Conservation (phyloP, 73 alveolate genomes). For the Symbiodinium natans region DNA sequence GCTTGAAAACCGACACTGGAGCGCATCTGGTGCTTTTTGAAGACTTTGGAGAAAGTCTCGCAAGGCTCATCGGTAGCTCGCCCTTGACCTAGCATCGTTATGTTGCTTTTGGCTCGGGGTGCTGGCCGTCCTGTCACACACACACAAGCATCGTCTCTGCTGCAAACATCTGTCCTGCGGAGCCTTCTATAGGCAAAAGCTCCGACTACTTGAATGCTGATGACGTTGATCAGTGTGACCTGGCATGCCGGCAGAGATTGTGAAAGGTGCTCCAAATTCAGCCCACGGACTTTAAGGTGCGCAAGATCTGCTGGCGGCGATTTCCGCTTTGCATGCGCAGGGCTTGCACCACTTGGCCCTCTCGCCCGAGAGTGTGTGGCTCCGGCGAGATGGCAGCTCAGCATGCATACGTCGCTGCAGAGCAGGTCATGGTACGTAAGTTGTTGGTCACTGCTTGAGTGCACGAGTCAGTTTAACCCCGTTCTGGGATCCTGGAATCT, state of each 20-base stretch:
- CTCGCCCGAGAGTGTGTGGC: constrained; percentile 71
- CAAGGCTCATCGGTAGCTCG: constrained; percentile 48
- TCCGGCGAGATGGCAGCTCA: constrained; percentile 1
- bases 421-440: too few species aligned
- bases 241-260: background rate
- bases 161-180: too few species aligned
- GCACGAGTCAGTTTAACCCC: background rate
- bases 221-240: background rate
- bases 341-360: constrained; percentile 59
- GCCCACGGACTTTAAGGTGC: constrained; percentile 30
- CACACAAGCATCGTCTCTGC: too few species aligned
- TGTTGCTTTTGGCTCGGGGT: too few species aligned
- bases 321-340: constrained; percentile 29
- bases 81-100: too few species aligned
- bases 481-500: too few species aligned
- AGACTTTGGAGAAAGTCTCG: constrained; percentile 58
- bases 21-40: constrained; percentile 79
- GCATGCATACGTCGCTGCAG: too few species aligned
- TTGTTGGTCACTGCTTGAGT: background rate
- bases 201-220: background rate
- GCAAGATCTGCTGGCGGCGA: constrained; percentile 50
- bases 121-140: too few species aligned
- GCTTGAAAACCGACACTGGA: constrained; percentile 63
- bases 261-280: background rate
- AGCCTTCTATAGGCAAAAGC: constrained; percentile 10